Base-by-base conservation (phyloP, 345 rosid genomes). In the Eucalyptus viminalis region DNA sequence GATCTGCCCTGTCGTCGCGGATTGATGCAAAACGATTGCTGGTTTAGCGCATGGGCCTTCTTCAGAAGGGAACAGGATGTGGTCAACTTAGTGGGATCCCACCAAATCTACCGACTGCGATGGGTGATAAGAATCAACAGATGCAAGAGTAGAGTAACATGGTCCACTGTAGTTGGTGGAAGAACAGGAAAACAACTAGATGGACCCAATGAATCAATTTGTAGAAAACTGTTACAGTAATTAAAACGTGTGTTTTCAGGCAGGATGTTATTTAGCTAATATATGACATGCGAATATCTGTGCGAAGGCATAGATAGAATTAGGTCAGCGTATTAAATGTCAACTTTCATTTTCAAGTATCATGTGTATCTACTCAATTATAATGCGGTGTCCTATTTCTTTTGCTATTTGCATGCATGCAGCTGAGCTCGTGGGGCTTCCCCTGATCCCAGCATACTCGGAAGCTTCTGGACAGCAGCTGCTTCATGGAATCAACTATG, bases 401-500 rank as follows among this genome's bases (percentile, higher is more conserved):
- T 87, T 19, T 86, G 43, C 49, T 50, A 40, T 14, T 11, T 91
- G 86, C 91, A 83, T 90, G 34, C 65, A 49, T 81, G 49, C 94
- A 97, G 99, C 99, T 90, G 94, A 93, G 89, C 92, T 94, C 27
- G 92, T 96, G 27, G 98, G 98, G 50, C 95, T 98, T 69, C 98
- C 99, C 21, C 86, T 97, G 88, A 97, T 95, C 91, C 99, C 99
- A 85, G 94, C 99, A 15, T 93, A 89, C 91, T 94, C 98, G 15
- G 95, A 95, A 90, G 99, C 99, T 50, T 91, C 97, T 37, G 96
- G 97, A 16, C 94, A 94, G 60, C 94, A 96, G 92, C 91, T 98
- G 58, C 95, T 97, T 88, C 96, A 94, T 72, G 99, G 98, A 4
- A 94, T 96, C 91, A 98, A 98, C 94, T 98, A 97, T 62, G 99